phyloP scores from a whole-genome alignment of 306 rosid species.

The Styphnolobium japonicum region DNA sequence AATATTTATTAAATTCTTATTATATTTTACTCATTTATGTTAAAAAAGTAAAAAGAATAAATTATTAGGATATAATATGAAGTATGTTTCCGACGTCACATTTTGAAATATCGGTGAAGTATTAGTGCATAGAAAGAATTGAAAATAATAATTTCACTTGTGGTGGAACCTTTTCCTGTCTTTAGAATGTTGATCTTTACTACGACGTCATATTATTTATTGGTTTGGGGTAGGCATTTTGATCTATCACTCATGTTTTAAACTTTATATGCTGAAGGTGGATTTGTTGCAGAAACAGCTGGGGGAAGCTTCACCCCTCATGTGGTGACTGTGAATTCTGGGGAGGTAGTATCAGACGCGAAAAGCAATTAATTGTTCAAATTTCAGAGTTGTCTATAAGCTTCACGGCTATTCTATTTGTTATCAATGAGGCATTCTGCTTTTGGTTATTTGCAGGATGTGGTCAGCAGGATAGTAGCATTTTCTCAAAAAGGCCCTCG shows the following conservation, averaged over 20 bases:
- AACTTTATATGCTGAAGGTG: constrained; percentile 27
- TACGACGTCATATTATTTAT: background rate
- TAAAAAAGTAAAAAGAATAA: too few species aligned
- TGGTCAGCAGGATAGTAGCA: background rate
- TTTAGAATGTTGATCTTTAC: background rate
- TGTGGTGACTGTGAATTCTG: constrained; percentile 12
- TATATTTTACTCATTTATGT: too few species aligned
- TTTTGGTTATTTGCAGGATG: constrained; percentile 32
- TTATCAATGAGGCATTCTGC: background rate
- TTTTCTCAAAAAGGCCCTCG: background rate
- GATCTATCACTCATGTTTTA: background rate
- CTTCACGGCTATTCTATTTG: background rate
- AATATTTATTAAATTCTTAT: too few species aligned
- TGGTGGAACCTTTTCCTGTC: too few species aligned
- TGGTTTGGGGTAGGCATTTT: background rate
- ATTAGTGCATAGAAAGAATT: too few species aligned
- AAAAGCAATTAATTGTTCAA: background rate
- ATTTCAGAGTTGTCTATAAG: background rate
- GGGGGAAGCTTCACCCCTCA: constrained; percentile 40
- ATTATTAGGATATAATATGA: too few species aligned
- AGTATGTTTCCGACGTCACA: too few species aligned
- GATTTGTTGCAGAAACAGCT: constrained; percentile 25
- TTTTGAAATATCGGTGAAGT: too few species aligned
- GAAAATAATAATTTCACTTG: too few species aligned
- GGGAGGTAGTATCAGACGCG: constrained; percentile 33